Evolutionary conservation across 106 monocot genomes (phyloP).

Genomic region (Acorus calamus): DNA sequence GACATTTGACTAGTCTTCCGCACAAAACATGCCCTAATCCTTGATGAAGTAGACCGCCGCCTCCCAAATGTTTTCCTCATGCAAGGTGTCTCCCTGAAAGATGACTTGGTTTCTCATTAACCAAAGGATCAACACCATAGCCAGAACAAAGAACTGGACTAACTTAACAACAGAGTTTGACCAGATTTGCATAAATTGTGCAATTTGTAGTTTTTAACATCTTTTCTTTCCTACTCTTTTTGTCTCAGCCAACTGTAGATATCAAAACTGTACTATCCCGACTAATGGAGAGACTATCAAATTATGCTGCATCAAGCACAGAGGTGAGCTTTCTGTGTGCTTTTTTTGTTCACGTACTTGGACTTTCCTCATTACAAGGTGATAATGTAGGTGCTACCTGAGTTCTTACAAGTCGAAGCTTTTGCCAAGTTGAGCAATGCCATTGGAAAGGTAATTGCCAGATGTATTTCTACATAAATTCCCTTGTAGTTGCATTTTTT

Average conservation of each 20-base stretch:
- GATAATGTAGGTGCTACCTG: conserved; percentile 63
- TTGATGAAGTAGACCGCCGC: too few species aligned
- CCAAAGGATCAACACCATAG: too few species aligned
- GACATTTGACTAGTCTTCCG: too few species aligned
- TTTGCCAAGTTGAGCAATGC: conserved; percentile 88
- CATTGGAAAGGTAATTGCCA: conserved; percentile 78
- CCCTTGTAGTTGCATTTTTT: not conserved
- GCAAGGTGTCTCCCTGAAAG: too few species aligned
- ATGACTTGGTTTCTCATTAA: too few species aligned
- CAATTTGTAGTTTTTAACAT: not conserved
- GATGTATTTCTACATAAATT: not conserved
- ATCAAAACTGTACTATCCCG: conserved; percentile 87
- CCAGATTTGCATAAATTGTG: not conserved
- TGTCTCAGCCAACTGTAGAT: conserved; percentile 83
- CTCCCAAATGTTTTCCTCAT: too few species aligned
- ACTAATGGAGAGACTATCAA: conserved; percentile 96
- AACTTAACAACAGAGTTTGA: too few species aligned
- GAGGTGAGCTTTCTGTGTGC: conserved; percentile 45
- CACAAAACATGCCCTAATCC: too few species aligned
- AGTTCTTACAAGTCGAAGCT: conserved; percentile 99
- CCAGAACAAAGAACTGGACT: too few species aligned
- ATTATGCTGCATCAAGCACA: conserved; percentile 88
- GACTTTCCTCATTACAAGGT: conserved; percentile 4
- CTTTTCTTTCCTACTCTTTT: conserved; percentile 4
- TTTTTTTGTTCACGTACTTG: conserved; percentile 1